Conservation (phyloP, 352 stramenopile species). For the Phytophthora cajani region DNA sequence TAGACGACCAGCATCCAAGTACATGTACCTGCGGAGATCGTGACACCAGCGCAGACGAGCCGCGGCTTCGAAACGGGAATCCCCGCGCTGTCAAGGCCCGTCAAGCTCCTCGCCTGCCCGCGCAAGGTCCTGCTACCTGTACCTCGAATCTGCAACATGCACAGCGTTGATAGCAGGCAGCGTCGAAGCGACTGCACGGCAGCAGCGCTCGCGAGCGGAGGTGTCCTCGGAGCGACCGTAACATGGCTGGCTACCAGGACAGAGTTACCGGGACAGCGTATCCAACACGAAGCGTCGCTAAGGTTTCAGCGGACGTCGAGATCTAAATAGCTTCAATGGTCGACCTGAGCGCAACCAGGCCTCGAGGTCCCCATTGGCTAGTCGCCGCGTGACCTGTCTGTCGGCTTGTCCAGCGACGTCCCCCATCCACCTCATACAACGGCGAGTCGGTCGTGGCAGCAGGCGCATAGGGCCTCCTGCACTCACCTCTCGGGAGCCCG, state of each 20-base stretch:
- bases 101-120: neutral
- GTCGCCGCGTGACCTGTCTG: too few species aligned
- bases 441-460: neutral
- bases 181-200: neutral
- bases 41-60: neutral
- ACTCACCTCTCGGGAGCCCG: neutral
- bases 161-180: neutral
- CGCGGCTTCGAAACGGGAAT: neutral
- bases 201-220: neutral
- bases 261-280: neutral
- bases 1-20: neutral
- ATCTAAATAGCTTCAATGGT: neutral
- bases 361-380: too few species aligned
- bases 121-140: neutral
- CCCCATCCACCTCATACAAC: neutral
- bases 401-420: neutral
- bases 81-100: conserved; percentile 1
- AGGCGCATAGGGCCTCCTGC: conserved; percentile 4
- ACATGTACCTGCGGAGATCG: neutral
- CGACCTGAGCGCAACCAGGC: neutral
- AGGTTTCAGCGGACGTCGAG: conserved; percentile 3
- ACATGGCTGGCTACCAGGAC: too few species aligned
- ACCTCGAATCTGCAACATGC: too few species aligned
- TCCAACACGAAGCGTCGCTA: neutral
- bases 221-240: neutral